phyloP scores from a whole-genome alignment of 169 alveolate genomes.

The Plasmodium chabaudi region DNA sequence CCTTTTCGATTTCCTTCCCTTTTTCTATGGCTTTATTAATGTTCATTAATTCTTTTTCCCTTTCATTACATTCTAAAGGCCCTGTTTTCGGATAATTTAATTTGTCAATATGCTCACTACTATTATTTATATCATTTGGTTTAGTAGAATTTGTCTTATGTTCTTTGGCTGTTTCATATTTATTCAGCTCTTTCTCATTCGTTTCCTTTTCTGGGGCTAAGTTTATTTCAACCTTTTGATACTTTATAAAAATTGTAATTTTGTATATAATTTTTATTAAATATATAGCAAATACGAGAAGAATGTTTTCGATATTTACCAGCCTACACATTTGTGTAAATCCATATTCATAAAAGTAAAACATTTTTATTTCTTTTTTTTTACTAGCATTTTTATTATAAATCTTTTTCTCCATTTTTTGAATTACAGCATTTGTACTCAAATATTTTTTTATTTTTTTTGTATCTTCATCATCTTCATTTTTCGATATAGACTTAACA shows the following conservation, averaged over 20 bases:
- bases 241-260: constrained; percentile 21
- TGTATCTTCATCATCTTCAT: not conserved
- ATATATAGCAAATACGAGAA: constrained; percentile 37
- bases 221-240: not conserved
- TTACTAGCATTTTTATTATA: not conserved
- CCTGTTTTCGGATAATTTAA: too few relatives aligned
- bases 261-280: constrained; percentile 18
- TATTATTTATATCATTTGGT: too few relatives aligned
- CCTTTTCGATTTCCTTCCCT: constrained; percentile 12
- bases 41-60: not conserved
- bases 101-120: too few relatives aligned
- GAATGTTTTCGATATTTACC: constrained; percentile 44
- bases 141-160: too few relatives aligned
- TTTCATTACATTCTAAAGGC: not conserved
- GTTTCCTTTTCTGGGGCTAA: not conserved
- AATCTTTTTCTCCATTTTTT: constrained; percentile 11
- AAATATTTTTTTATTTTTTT: constrained; percentile 8
- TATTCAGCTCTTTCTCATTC: not conserved
- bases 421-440: not conserved
- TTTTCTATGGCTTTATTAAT: constrained; percentile 26
- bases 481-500: not conserved
- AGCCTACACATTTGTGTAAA: constrained; percentile 75
- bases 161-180: too few relatives aligned
- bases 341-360: constrained; percentile 69
- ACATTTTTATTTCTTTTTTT: constrained; percentile 9